A percentile compares a stretch with the other conserved stretches of the same genome.
Conservation (phyloP, 805 yeast species). For the Hanseniaspora hatyaiensis region DNA sequence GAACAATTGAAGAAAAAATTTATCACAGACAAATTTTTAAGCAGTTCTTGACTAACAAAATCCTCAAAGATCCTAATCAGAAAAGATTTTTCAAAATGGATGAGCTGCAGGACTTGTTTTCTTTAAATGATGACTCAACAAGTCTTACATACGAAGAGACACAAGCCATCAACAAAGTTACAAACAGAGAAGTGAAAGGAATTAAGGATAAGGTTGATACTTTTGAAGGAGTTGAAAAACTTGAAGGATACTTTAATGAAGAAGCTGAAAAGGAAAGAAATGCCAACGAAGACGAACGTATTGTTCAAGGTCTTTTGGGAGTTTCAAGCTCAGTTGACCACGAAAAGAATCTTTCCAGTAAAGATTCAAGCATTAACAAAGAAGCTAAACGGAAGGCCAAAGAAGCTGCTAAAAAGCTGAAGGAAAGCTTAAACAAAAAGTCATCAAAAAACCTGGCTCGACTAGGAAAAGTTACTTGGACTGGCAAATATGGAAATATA, state of each 20-base stretch:
- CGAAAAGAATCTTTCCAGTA: slow-evolving; percentile 49
- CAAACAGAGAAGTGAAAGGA: slow-evolving; percentile 39
- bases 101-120: slow-evolving; percentile 80
- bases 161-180: slow-evolving; percentile 38
- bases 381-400: slow-evolving; percentile 51
- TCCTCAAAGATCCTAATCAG: slow-evolving; percentile 89
- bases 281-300: slow-evolving; percentile 44
- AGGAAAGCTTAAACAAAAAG: slow-evolving; percentile 37
- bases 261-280: slow-evolving; percentile 33
- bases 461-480: slow-evolving; percentile 90
- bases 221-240: slow-evolving; percentile 61
- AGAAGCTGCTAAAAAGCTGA: slow-evolving; percentile 44
- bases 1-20: slow-evolving; percentile 91
- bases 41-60: slow-evolving; percentile 84
- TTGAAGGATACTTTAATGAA: slow-evolving; percentile 52
- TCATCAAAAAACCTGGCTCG: slow-evolving; percentile 31
- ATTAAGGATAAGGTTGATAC: slow-evolving; percentile 51
- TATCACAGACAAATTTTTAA: slow-evolving; percentile 95
- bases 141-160: slow-evolving; percentile 22
- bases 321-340: slow-evolving; percentile 61
- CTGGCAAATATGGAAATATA: slow-evolving; percentile 81
- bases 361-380: slow-evolving; percentile 33
- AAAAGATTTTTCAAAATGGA: slow-evolving; percentile 83
- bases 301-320: slow-evolving; percentile 67
- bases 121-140: slow-evolving; percentile 58